Evolutionary conservation across 352 stramenopile species (phyloP).

Genomic region (Blastocystis sp.): DNA sequence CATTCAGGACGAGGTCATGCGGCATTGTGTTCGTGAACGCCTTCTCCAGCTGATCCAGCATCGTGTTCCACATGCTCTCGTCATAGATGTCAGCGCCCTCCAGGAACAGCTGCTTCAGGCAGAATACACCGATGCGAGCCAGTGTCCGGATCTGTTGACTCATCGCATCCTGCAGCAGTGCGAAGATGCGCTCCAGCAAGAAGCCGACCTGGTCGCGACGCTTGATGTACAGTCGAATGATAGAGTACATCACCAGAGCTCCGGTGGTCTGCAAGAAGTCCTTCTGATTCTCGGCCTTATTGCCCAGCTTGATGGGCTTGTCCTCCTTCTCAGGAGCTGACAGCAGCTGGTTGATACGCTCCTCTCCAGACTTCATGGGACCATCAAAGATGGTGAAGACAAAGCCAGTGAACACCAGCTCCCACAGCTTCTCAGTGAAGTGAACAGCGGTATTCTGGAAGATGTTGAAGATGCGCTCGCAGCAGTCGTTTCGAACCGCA

Average conservation of each 20-base stretch:
- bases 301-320: conserved; percentile 28
- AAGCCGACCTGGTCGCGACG: conserved; percentile 45
- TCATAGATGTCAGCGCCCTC: conserved; percentile 15
- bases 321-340: neutral
- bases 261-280: conserved; percentile 35
- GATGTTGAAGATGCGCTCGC: conserved; percentile 69
- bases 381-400: conserved; percentile 75
- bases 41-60: conserved; percentile 41
- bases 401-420: conserved; percentile 77
- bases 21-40: conserved; percentile 50
- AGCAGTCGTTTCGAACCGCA: conserved; percentile 70
- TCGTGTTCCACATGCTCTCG: conserved; percentile 44
- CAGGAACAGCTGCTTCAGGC: conserved; percentile 60
- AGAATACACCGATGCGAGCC: conserved; percentile 63
- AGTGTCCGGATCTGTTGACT: conserved; percentile 63
- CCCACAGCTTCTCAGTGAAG: conserved; percentile 75
- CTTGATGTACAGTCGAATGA: conserved; percentile 61
- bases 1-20: conserved; percentile 27
- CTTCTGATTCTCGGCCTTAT: conserved; percentile 20
- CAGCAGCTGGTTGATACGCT: conserved; percentile 28
- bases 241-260: conserved; percentile 55
- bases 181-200: conserved; percentile 60
- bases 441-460: conserved; percentile 72
- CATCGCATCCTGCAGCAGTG: conserved; percentile 63
- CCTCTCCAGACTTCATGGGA: conserved; percentile 38